These are phyloP conservation scores for Mycena haematopus DNA, from an alignment of 768 basidiomycete genomes.

Conservation along the genomic window DNA sequence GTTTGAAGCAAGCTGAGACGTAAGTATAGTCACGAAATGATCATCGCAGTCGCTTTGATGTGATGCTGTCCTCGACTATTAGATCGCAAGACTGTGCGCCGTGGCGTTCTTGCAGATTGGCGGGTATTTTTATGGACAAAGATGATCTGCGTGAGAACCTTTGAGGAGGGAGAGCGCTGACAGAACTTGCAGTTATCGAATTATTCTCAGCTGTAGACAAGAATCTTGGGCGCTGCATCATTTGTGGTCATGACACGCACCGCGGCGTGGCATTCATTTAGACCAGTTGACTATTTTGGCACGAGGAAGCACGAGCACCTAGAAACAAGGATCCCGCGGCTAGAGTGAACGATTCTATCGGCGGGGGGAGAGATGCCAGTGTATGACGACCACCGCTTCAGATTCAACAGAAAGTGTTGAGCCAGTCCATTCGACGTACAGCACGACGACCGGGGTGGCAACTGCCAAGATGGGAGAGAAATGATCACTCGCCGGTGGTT, in stretches of 20 bases:
- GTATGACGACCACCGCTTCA: too few relatives aligned
- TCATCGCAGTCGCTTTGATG: slow-evolving; percentile 1
- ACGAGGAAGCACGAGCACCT: neutral
- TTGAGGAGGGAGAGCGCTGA: neutral
- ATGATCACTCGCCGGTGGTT: neutral
- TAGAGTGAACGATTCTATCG: neutral
- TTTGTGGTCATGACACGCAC: neutral
- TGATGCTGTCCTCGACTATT: slow-evolving; percentile 4
- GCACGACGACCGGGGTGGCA: neutral
- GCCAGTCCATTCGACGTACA: neutral
- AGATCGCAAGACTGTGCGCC: slow-evolving; percentile 4
- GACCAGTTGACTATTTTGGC: slow-evolving; percentile 14
- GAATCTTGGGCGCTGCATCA: slow-evolving; percentile 4
- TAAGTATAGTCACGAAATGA: slow-evolving; percentile 10
- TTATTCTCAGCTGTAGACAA: neutral
- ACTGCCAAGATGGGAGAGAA: neutral
- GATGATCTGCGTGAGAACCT: neutral
- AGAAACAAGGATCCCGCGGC: neutral
- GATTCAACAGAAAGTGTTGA: neutral
- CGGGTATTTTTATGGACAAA: neutral
- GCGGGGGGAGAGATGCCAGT: too few relatives aligned
- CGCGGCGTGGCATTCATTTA: neutral
- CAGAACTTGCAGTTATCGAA: neutral
- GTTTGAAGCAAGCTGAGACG: neutral
- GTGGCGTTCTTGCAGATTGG: slow-evolving; percentile 13